These are phyloP conservation scores for Beverwykella pulmonaria DNA, from an alignment of 495 filamentous ascomycete genomes.

Conservation along the genomic window DNA sequence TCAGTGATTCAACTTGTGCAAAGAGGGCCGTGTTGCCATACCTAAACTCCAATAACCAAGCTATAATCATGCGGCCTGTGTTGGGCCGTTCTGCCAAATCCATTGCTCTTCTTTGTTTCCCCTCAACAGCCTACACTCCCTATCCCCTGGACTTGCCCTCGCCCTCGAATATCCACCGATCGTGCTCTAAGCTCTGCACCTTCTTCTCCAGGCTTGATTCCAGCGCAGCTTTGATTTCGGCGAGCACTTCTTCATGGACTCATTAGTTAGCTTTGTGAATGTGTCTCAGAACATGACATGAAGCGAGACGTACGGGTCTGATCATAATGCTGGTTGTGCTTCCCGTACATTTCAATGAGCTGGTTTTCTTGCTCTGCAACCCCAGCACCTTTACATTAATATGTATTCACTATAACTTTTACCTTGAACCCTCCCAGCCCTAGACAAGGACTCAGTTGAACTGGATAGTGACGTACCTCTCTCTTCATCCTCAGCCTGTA, in stretches of 20 bases:
- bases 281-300: neutral
- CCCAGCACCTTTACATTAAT: neutral
- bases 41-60: neutral
- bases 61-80: too few relatives aligned
- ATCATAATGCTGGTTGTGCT: conserved; percentile 61
- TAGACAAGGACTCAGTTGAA: too few relatives aligned
- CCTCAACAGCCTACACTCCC: neutral
- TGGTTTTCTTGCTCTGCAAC: conserved; percentile 55
- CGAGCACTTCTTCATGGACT: conserved; percentile 34
- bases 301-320: conserved; percentile 60
- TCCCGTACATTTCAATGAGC: conserved; percentile 49
- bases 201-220: conserved; percentile 72
- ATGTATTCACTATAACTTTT: too few relatives aligned
- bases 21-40: neutral
- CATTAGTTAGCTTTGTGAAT: conserved; percentile 4
- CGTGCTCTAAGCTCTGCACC: conserved; percentile 72
- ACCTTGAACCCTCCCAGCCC: too few relatives aligned
- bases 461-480: conserved; percentile 28
- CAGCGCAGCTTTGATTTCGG: conserved; percentile 73
- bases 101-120: neutral
- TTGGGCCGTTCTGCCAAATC: too few relatives aligned
- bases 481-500: conserved; percentile 37
- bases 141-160: conserved; percentile 50
- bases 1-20: too few relatives aligned
- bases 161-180: conserved; percentile 89